phyloP scores from a whole-genome alignment of 441 rosid species.

The Breynia disticha region DNA sequence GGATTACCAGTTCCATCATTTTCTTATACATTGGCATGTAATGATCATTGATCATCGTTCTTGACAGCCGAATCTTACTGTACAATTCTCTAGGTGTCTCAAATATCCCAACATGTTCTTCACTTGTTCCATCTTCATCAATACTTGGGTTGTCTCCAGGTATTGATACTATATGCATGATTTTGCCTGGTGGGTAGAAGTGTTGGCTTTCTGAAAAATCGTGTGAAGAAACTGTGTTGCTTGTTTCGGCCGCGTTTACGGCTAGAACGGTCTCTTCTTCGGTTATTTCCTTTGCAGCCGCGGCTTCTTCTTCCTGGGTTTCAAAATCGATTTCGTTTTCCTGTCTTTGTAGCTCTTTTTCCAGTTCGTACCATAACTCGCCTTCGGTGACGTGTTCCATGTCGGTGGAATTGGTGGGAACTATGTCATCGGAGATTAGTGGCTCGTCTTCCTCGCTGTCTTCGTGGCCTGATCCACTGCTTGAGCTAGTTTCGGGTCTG shows the following conservation, averaged over 20 bases:
- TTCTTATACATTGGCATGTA: constrained; percentile 93
- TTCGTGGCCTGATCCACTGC: constrained; percentile 41
- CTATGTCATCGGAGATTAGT: constrained; percentile 31
- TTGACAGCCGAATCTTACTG: constrained; percentile 79
- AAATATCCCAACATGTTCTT: constrained; percentile 46
- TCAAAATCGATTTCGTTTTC: constrained; percentile 41
- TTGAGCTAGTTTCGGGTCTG: constrained; percentile 30
- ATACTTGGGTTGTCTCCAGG: constrained; percentile 18
- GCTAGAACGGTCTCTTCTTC: constrained; percentile 59
- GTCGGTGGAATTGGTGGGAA: constrained; percentile 24
- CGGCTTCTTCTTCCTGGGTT: constrained; percentile 71
- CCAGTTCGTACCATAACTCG: constrained; percentile 78
- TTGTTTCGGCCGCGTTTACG: constrained; percentile 32
- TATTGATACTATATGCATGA: constrained; percentile 65
- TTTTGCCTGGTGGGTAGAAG: constrained; percentile 84
- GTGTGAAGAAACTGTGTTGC: constrained; percentile 21
- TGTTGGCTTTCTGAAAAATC: constrained; percentile 54
- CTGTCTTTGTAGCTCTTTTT: constrained; percentile 70
- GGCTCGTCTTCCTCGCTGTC: constrained; percentile 65
- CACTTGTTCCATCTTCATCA: constrained; percentile 14
- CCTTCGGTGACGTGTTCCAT: constrained; percentile 57
- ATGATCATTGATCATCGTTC: constrained; percentile 91
- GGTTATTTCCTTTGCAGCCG: constrained; percentile 59
- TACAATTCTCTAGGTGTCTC: constrained; percentile 86
- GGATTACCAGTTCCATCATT: constrained; percentile 74